Evolutionary conservation across 441 rosid genomes (phyloP), one percentile per base, ranked within the genome.

Genomic region (Codiaeum variegatum): DNA sequence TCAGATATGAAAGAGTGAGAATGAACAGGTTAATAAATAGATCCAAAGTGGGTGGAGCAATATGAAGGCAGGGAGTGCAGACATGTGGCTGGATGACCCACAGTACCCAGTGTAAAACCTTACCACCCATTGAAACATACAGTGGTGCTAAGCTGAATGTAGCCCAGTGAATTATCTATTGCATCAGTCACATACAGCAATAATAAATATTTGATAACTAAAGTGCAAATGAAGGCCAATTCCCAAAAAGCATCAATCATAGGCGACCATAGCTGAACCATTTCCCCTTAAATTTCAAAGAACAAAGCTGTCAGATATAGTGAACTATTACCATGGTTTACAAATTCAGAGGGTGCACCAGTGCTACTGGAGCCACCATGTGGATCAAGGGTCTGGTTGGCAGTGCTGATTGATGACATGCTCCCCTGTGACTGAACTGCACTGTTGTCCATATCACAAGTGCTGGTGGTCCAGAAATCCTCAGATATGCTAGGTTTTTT

Each of bases 321-420:
- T 19, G 66, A 76, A 66, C 77, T 80, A 82, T 82, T 86, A 80
- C 98, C 98, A 72, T 93, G 97, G 76, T 91, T 93, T 69, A 91
- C 91, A 82, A 73, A 93, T 77, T 93, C 97, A 64, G 87, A 36
- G 31, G 87, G 85, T 21, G 73, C 69, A 78, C 72, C 83, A 29
- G 76, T 63, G 73, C 78, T 78, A 66, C 88, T 84, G 47, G 84
- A 67, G 77, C 82, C 83, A 73, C 90, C 83, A 1, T 78, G 88
- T 5, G 78, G 80, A 79, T 88, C 90, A 68, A 75, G 77, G 47
- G 64, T 71, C 69, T 86, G 90, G 77, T 75, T 79, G 19, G 71
- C 47, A 9, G 69, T 72, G 82, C 85, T 82, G 26, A 80, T 83
- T 12, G 90, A 88, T 49, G 94, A 91, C 40, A 79, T 36, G 83